phyloP scores from a whole-genome alignment of 805 yeast species.

The Lipomyces starkeyi region DNA sequence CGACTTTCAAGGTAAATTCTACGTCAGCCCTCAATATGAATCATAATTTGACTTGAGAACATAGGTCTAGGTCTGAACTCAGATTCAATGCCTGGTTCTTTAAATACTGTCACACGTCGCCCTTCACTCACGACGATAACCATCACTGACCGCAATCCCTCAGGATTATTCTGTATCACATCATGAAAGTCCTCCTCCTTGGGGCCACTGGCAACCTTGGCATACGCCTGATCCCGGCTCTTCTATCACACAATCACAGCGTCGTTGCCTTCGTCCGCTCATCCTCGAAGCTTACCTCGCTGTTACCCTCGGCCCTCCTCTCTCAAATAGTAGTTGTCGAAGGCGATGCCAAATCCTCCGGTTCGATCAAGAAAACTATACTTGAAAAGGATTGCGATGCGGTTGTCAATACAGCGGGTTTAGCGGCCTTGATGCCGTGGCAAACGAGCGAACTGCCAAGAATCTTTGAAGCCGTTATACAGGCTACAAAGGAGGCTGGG shows the following conservation, averaged over 20 bases:
- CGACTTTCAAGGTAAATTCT: too few relatives aligned
- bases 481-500: background rate
- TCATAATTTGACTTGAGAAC: too few relatives aligned
- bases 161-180: too few relatives aligned
- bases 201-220: conserved; percentile 10
- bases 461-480: background rate
- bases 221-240: conserved; percentile 3
- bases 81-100: too few relatives aligned
- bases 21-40: too few relatives aligned
- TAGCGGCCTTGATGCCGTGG: conserved; percentile 5
- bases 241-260: background rate
- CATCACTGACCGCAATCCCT: too few relatives aligned
- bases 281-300: conserved; percentile 2
- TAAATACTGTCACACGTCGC: too few relatives aligned
- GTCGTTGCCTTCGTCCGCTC: conserved; percentile 6
- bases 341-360: conserved; percentile 2
- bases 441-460: background rate
- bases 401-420: conserved; percentile 3
- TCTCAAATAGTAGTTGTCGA: conserved; percentile 1
- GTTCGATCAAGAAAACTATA: background rate
- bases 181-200: conserved; percentile 1
- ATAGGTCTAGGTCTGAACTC: too few relatives aligned
- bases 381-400: background rate
- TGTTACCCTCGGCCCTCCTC: background rate
- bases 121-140: too few relatives aligned